These are phyloP conservation scores for Fusarium marasasianum DNA, from an alignment of 2,329 filamentous ascomycete genomes.

Conservation along the genomic window DNA sequence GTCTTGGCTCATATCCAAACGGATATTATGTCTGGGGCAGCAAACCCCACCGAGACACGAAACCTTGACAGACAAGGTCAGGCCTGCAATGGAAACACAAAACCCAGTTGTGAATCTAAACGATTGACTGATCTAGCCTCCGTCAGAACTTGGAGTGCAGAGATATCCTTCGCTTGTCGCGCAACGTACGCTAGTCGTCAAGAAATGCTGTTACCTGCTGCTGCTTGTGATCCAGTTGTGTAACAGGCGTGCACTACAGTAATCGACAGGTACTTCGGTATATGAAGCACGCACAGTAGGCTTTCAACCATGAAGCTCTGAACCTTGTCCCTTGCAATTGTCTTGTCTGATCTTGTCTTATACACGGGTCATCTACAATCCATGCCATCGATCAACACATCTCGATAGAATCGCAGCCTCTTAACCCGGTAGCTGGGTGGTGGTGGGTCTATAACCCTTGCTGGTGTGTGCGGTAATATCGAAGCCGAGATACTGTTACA, in stretches of 20 bases:
- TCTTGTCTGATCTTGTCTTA: constrained; percentile 16
- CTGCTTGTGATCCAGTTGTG: constrained; percentile 23
- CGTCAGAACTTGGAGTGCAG: constrained; percentile 3
- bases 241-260: constrained; percentile 15
- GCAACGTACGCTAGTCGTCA: constrained; percentile 34
- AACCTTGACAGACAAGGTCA: constrained; percentile 30
- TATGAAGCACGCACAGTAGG: neutral
- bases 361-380: neutral
- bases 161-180: constrained; percentile 25
- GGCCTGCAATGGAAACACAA: constrained; percentile 23
- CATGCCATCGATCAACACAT: constrained; percentile 9
- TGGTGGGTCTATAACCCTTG: neutral
- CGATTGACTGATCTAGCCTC: neutral
- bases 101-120: neutral
- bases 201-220: constrained; percentile 14
- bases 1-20: constrained; percentile 19
- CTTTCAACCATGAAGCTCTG: neutral
- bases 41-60: constrained; percentile 18
- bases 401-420: neutral
- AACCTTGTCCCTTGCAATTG: neutral
- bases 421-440: constrained; percentile 22
- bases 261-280: neutral
- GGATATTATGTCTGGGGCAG: constrained; percentile 10
- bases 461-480: constrained; percentile 1
- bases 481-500: constrained; percentile 6